Evolutionary conservation across 78 protist genomes (phyloP), one percentile per base, ranked within the genome.

Genomic region (Chrysochromulina parva): DNA sequence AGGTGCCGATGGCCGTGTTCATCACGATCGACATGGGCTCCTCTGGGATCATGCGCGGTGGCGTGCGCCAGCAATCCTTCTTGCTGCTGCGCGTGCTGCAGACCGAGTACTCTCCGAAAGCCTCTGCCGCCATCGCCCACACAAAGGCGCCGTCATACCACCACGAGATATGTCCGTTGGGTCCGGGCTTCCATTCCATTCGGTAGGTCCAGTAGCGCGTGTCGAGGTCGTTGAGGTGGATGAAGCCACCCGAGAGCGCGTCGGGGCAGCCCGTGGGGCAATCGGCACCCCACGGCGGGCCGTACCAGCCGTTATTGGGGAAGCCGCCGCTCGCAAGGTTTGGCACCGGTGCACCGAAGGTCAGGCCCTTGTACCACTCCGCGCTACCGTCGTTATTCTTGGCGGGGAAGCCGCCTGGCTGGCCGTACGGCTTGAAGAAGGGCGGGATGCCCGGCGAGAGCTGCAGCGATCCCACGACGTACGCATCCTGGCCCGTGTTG

Each of bases 1-100:
- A 74, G 2, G 84, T 38, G 55, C 84, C 84, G 55, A 74, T 48
- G 38, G 84, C 84, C 19, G 84, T 50, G 55, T 74, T 74, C 20
- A 74, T 47, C 58, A 74, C 84, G 84, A 74, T 3, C 38, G 84
- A 74, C 84, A 74, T 74, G 14, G 84, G 84, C 84, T 74, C 84
- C 47, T 4, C 28, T 17, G 84, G 84, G 47, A 74, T 26, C 84
- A 14, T 5, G 14, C 78, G 28, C 78, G 6, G 4, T 11, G 78
- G 78, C 9, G 78, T 69, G 38, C 78, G 38, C 78, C 4, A 2
- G 78, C 78, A 69, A 2, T 28, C 13, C 78, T 5, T 5, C 24
- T 50, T 50, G 16, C 16, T 28, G n/a, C 3, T n/a, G 14, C 19
- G 4, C 48, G 10, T 38, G 69, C 7, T 62, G 78, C 78, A 69